Evolutionary conservation across 2,329 filamentous ascomycete species (phyloP).

Genomic region (Colletotrichum melonis): DNA sequence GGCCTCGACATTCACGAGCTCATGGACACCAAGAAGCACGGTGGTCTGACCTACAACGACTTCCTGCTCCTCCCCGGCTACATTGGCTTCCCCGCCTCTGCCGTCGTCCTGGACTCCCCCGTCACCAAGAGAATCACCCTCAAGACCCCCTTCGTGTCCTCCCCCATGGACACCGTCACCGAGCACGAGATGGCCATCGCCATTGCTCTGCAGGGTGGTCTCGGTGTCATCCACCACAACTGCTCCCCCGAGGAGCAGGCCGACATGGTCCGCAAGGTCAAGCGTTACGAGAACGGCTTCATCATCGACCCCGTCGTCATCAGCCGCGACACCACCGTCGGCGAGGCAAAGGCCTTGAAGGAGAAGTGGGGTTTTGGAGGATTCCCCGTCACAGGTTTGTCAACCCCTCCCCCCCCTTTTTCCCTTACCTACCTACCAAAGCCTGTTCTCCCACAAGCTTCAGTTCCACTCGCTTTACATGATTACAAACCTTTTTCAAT

Average conservation of each 20-base stretch:
- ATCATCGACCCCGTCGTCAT: conserved; percentile 97
- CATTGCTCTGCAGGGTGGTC: conserved; percentile 88
- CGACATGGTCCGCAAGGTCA: conserved; percentile 99
- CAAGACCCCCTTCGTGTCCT: conserved; percentile 97
- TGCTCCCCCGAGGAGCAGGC: conserved; percentile 97
- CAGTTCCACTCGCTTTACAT: conserved; percentile 54
- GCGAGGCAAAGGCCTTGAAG: conserved; percentile 91
- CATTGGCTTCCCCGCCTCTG: conserved; percentile 95
- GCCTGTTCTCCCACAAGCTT: too few relatives aligned
- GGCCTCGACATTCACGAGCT: conserved; percentile 88
- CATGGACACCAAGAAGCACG: conserved; percentile 90
- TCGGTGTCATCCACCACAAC: conserved; percentile 99
- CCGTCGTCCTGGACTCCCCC: conserved; percentile 88
- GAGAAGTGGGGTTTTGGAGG: conserved; percentile 99
- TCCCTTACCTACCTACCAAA: not conserved
- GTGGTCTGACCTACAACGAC: conserved; percentile 98
- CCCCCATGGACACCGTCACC: conserved; percentile 99
- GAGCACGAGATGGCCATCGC: conserved; percentile 99
- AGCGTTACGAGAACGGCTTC: conserved; percentile 99
- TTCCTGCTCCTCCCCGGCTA: conserved; percentile 97
- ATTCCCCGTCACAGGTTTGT: conserved; percentile 97
- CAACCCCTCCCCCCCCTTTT: conserved; percentile 29
- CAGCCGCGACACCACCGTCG: conserved; percentile 86
- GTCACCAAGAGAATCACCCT: conserved; percentile 95
- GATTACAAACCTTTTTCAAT: conserved; percentile 84